These are phyloP conservation scores for Ustilago loliicola DNA, from an alignment of 1,284 basidiomycete species.

Conservation along the genomic window DNA sequence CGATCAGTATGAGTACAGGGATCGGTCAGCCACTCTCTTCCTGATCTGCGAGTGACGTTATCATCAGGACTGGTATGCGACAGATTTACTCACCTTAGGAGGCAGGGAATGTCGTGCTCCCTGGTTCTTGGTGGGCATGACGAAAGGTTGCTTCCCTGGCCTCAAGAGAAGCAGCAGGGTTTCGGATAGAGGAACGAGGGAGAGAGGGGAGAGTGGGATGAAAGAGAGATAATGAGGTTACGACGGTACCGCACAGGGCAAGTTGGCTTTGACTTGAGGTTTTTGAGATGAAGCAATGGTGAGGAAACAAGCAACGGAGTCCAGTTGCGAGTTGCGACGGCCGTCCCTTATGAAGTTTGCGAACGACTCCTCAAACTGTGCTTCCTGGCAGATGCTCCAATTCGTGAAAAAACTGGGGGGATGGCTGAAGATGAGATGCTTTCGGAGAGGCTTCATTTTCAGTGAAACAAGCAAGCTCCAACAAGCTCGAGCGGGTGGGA, in stretches of 20 bases:
- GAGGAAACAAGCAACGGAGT: constrained; percentile 6
- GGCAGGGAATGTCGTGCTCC: constrained; percentile 47
- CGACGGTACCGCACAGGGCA: constrained; percentile 22
- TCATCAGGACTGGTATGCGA: background rate
- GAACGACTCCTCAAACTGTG: constrained; percentile 2
- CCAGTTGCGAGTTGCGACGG: constrained; percentile 18
- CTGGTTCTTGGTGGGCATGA: constrained; percentile 39
- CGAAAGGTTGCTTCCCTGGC: constrained; percentile 6
- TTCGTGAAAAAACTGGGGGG: constrained; percentile 23
- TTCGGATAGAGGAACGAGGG: constrained; percentile 1
- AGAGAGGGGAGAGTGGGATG: constrained; percentile 13
- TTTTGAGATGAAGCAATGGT: constrained; percentile 5
- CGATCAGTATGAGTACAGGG: background rate
- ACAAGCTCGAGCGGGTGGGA: constrained; percentile 10
- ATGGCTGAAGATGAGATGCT: constrained; percentile 7
- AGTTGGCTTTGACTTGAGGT: background rate
- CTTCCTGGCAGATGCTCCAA: constrained; percentile 14
- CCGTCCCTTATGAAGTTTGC: constrained; percentile 19
- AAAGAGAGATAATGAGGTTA: constrained; percentile 14
- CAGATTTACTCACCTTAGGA: constrained; percentile 42
- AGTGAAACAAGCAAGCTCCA: constrained; percentile 26
- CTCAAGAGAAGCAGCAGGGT: constrained; percentile 8
- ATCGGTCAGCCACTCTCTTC: background rate
- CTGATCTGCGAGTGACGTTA: background rate
- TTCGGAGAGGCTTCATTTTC: constrained; percentile 29